Conservation (phyloP, 208 protist species). For the Wallacemonas sp. region DNA sequence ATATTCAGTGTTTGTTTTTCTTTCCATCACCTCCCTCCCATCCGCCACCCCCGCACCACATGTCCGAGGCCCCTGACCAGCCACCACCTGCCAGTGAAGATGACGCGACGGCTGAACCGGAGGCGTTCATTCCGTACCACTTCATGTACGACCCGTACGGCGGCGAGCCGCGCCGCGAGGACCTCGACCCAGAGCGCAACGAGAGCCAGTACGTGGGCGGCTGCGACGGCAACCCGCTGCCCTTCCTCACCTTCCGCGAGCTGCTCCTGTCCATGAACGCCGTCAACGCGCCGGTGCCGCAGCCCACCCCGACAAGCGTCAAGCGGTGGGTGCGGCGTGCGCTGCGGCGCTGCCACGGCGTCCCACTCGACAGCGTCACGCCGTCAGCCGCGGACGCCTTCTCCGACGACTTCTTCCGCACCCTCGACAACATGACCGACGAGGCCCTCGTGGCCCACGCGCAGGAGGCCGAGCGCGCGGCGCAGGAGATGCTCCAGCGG, state of each 20-base stretch:
- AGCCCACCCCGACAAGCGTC: conserved; percentile 35
- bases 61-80: background rate
- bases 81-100: conserved; percentile 1
- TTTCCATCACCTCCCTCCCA: no score
- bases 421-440: background rate
- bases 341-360: conserved; percentile 1
- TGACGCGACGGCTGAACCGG: background rate
- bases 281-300: conserved; percentile 21
- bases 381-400: conserved; percentile 3
- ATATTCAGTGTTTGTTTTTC: background rate
- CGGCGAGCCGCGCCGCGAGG: conserved; percentile 41
- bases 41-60: background rate
- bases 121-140: background rate
- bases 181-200: conserved; percentile 16
- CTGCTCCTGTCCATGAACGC: conserved; percentile 39
- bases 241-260: conserved; percentile 27
- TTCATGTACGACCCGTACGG: conserved; percentile 50
- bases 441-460: conserved; percentile 14
- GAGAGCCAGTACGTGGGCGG: conserved; percentile 14
- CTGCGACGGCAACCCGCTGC: conserved; percentile 19
- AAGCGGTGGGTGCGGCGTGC: conserved; percentile 38
- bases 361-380: background rate
- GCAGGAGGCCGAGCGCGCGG: conserved; percentile 12
- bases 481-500: background rate
- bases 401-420: background rate